Conservation (phyloP, 345 rosid genomes). For the Eucalyptus brandiana region DNA sequence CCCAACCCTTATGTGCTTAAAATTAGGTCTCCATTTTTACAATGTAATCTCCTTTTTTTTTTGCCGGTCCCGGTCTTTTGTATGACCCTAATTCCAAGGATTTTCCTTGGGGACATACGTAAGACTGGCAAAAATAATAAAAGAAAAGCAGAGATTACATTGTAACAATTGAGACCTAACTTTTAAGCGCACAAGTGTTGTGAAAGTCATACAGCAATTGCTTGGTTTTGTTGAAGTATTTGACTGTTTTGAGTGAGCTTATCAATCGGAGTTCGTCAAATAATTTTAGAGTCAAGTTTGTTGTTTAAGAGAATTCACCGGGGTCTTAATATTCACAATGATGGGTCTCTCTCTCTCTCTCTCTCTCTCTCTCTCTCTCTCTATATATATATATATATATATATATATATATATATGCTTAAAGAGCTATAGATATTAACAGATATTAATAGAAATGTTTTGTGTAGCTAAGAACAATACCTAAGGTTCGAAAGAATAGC, state of each 20-base stretch:
- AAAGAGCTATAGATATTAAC: not conserved
- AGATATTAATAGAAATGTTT: too few species aligned
- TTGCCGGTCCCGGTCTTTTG: not conserved
- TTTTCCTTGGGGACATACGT: too few species aligned
- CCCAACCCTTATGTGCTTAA: not conserved
- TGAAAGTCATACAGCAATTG: not conserved
- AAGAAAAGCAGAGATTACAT: too few species aligned
- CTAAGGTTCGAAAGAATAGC: not conserved
- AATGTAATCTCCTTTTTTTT: not conserved
- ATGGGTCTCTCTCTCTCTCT: not conserved
- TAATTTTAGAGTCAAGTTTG: not conserved
- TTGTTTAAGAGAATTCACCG: not conserved
- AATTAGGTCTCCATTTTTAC: not conserved
- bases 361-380: too few species aligned
- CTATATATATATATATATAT: too few species aligned
- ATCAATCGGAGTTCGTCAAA: not conserved
- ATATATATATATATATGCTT: too few species aligned
- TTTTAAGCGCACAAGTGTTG: too few species aligned
- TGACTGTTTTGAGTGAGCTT: not conserved
- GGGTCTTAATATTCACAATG: not conserved
- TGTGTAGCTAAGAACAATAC: not conserved
- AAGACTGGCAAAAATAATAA: too few species aligned
- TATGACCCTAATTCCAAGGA: not conserved
- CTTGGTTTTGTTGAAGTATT: not conserved
- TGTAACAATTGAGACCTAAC: too few species aligned